Evolutionary conservation across 441 rosid species (phyloP).

Genomic region (Gossypium gossypioides): DNA sequence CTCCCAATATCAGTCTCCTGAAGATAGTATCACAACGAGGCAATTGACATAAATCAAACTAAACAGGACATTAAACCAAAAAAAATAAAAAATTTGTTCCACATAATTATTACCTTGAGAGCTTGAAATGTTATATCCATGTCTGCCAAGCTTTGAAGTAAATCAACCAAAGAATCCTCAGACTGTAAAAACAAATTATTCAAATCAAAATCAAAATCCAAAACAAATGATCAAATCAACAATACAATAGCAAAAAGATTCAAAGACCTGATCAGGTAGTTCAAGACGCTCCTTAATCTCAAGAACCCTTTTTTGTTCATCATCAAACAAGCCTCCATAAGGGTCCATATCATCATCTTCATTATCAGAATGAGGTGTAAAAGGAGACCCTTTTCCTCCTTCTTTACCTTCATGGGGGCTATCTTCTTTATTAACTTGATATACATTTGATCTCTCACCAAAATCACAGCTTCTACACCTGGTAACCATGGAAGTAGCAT

Average conservation of each 20-base stretch:
- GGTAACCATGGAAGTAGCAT: slow-evolving; percentile 42
- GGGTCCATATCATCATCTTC: slow-evolving; percentile 55
- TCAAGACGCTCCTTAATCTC: slow-evolving; percentile 79
- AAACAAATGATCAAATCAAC: slow-evolving; percentile 17
- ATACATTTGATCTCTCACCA: slow-evolving; percentile 27
- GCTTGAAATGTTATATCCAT: slow-evolving; percentile 89
- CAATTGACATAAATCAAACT: slow-evolving; percentile 1
- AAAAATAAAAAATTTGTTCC: neutral
- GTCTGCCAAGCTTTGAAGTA: slow-evolving; percentile 82
- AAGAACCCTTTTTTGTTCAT: slow-evolving; percentile 65
- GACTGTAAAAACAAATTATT: slow-evolving; percentile 30
- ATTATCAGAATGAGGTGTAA: slow-evolving; percentile 38
- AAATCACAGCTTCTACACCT: slow-evolving; percentile 58
- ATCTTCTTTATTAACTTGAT: slow-evolving; percentile 24
- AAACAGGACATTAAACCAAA: neutral
- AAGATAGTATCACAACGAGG: slow-evolving; percentile 10
- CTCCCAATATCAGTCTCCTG: slow-evolving; percentile 76
- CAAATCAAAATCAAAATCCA: slow-evolving; percentile 1
- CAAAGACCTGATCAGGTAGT: slow-evolving; percentile 72
- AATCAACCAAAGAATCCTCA: slow-evolving; percentile 70
- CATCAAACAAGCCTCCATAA: slow-evolving; percentile 76
- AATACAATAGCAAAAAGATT: neutral
- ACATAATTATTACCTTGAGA: slow-evolving; percentile 43
- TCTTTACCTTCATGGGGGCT: slow-evolving; percentile 14
- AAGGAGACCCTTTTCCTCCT: slow-evolving; percentile 26